Evolutionary conservation across 768 basidiomycete species (phyloP), one percentile per base, ranked within the genome.

Genomic region (Suillus variegatus): DNA sequence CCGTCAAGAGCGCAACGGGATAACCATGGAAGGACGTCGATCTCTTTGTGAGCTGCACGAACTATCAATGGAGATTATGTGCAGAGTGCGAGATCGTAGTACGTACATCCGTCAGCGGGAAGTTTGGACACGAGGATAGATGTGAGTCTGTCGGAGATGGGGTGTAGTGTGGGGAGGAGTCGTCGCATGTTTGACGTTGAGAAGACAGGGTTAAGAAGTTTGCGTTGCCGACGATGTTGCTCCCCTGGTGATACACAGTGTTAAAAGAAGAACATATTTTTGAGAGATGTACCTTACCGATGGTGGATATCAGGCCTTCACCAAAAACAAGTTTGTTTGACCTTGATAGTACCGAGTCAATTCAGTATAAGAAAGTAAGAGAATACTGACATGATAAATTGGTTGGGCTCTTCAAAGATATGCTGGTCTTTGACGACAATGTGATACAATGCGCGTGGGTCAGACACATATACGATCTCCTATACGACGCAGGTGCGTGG

Each of bases 371-470:
- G 25, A 43, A 43, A 57, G 25, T 6, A 32, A 28, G 16, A 20
- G 41, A 2, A 22, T 9, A 72, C 80, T 56, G 64, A 85, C 85
- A 80, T 80, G 20, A 82, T 74, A 67, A 84, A 83, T 0, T 78
- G 76, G 0, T 75, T 64, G 0, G 82, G 80, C 64, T 84, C 84
- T 64, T 86, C 85, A 62, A 80, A 85, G 6, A 80, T 75, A 47
- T 82, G 77, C 67, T 82, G 82, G 43, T 86, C 85, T 68, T 83
- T 85, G 7, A 81, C 61, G 16, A 84, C 67, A 43, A 86, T 82
- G 40, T 76, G 79, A 43, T 84, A 81, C n/a, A 86, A 68, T 4
- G 85, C 85, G 9, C 71, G 73, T 3, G 85, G 83, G 68, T 87
- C 85, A 54, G 70, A 57, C 76, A 86, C 75, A 83, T 84, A 5